A percentile compares a stretch with the other conserved stretches of the same genome.
Evolutionary conservation across 768 basidiomycete species (phyloP).

Genomic region (Sutorius australiensis): DNA sequence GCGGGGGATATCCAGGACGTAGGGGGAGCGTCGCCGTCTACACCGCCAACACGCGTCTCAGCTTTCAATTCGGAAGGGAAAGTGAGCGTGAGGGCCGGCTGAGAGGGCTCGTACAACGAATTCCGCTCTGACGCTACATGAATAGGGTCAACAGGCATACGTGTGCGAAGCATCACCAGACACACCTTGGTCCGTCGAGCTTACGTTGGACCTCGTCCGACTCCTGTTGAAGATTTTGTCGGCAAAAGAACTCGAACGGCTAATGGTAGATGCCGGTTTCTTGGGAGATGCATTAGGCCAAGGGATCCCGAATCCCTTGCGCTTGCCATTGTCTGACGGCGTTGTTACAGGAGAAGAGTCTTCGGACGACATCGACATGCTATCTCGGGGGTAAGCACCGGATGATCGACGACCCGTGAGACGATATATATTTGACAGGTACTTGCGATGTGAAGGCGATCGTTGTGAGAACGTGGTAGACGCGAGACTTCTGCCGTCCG

Average conservation of each 20-base stretch:
- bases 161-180: slow-evolving; percentile 5
- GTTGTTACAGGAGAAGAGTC: slow-evolving; percentile 60
- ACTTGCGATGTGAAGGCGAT: slow-evolving; percentile 42
- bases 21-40: slow-evolving; percentile 29
- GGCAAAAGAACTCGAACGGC: slow-evolving; percentile 57
- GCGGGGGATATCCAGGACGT: slow-evolving; percentile 47
- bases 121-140: slow-evolving; percentile 19
- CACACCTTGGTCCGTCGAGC: slow-evolving; percentile 44
- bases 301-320: slow-evolving; percentile 33
- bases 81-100: slow-evolving; percentile 21
- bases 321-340: slow-evolving; percentile 46
- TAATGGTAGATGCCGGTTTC: slow-evolving; percentile 40
- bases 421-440: slow-evolving; percentile 48
- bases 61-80: slow-evolving; percentile 20
- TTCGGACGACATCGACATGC: slow-evolving; percentile 65
- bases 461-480: slow-evolving; percentile 48
- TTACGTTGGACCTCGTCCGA: slow-evolving; percentile 52
- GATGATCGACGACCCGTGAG: slow-evolving; percentile 39
- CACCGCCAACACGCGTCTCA: slow-evolving; percentile 10
- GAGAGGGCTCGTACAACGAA: slow-evolving; percentile 27
- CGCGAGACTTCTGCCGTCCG: slow-evolving; percentile 29
- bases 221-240: slow-evolving; percentile 55
- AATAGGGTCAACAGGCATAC: neutral
- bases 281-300: slow-evolving; percentile 54
- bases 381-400: slow-evolving; percentile 48